These are phyloP conservation scores for Solioccasus polychromus DNA, from an alignment of 768 basidiomycete genomes.

Conservation along the genomic window DNA sequence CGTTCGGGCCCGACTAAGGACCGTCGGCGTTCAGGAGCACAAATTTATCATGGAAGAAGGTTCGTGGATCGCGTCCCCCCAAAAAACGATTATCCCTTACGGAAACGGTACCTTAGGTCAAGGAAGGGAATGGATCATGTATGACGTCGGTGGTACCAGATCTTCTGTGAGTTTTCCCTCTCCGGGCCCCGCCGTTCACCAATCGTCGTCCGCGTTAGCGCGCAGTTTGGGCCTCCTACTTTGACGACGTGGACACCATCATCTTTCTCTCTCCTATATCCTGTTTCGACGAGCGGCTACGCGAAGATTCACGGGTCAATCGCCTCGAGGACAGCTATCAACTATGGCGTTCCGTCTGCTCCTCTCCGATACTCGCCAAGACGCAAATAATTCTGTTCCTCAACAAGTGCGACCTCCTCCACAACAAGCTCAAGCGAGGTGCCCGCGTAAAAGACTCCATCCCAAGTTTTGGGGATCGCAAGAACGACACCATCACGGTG, in stretches of 20 bases:
- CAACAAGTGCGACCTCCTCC: constrained; percentile 71
- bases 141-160: constrained; percentile 77
- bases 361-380: constrained; percentile 58
- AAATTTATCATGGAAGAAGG: constrained; percentile 63
- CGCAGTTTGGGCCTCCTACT: constrained; percentile 76
- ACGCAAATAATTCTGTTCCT: constrained; percentile 55
- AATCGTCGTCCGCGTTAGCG: constrained; percentile 43
- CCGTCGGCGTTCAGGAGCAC: constrained; percentile 77
- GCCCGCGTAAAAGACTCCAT: constrained; percentile 65
- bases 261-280: constrained; percentile 77
- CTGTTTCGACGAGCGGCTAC: constrained; percentile 77
- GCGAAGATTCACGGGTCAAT: constrained; percentile 68
- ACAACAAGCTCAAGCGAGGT: constrained; percentile 69
- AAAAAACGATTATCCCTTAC: neutral
- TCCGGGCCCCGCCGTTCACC: constrained; percentile 1
- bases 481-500: constrained; percentile 66
- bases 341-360: constrained; percentile 73
- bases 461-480: constrained; percentile 69
- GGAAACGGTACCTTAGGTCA: constrained; percentile 37
- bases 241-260: constrained; percentile 80
- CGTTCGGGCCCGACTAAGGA: constrained; percentile 73
- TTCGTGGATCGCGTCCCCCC: constrained; percentile 27
- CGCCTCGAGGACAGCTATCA: constrained; percentile 74
- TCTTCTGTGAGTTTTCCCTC: constrained; percentile 46
- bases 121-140: constrained; percentile 75